Base-by-base conservation (phyloP, 2,329 filamentous ascomycete species). In the Pyrenophora seminiperda region DNA sequence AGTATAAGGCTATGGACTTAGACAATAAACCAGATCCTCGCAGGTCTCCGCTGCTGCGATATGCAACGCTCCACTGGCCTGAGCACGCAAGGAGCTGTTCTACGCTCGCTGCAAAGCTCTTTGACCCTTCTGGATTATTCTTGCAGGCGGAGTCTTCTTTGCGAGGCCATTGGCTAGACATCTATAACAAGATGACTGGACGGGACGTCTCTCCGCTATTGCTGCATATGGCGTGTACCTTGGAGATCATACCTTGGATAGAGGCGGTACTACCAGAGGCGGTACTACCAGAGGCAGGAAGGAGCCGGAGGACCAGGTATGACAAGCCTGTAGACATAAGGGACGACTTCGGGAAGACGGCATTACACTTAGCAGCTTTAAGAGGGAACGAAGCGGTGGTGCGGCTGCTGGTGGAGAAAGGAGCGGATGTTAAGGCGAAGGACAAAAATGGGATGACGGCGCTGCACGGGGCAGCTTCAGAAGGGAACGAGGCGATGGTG, bases 21-120 rank as follows among this genome's bases (percentile, higher is more conserved):
- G 14, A 19, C n/a, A 30, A 29, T 40, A 15, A 38, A 20, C n/a
- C 18, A 41, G 3, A 9, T 7, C n/a, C 10, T 15, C 14, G 36
- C 31, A 32, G 41, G 19, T 45, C 47, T 30, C 18, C 47, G 10
- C 33, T 57, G 13, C 27, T 54, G 20, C 14, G 14, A 20, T 56
- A 56, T 42, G 42, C 50, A 36, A 18, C 34, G 13, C 13, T 19
- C 4, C 6, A 48, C 20, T 56, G 50, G 50, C 54, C 50, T 30
- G 24, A 48, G 29, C 50, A 56, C 19, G 46, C 33, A 27, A 45
- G 31, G n/a, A 22, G 27, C 20, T 50, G 53, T 39, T 38, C 39
- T 14, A 10, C 18, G 18, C 42, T 50, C 22, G 48, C 31, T 29
- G 19, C 33, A 14, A 14, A 49, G 24, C 39, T 55, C 13, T 44